Conservation (phyloP, 1,284 basidiomycete species). For the Moesziomyces aphidis region DNA sequence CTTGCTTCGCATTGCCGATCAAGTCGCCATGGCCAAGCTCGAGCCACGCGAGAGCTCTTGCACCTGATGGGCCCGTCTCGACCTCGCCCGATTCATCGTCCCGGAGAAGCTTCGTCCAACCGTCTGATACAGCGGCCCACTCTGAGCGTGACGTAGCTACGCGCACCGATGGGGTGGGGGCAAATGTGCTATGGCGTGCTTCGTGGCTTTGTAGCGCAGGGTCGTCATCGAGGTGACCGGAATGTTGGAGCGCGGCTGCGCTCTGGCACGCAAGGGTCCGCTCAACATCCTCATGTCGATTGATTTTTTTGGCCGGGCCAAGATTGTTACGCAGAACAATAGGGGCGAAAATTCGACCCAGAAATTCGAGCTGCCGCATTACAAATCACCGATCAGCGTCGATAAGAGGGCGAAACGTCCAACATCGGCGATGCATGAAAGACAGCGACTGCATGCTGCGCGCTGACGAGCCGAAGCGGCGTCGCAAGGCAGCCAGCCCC, state of each 20-base stretch:
- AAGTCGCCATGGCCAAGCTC: not conserved
- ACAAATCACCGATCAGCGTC: not conserved
- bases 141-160: too few relatives aligned
- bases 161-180: too few relatives aligned
- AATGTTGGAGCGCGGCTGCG: not conserved
- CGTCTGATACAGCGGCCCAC: too few relatives aligned
- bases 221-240: not conserved
- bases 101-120: too few relatives aligned
- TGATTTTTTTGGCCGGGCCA: not conserved
- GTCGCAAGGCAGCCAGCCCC: not conserved
- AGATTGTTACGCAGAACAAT: not conserved
- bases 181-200: not conserved
- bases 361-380: not conserved
- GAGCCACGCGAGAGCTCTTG: not conserved
- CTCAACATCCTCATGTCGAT: too few relatives aligned
- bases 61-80: too few relatives aligned
- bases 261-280: too few relatives aligned
- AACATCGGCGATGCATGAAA: too few relatives aligned
- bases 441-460: not conserved
- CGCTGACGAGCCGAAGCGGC: not conserved
- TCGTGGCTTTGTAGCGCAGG: too few relatives aligned
- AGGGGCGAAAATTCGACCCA: not conserved
- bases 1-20: not conserved
- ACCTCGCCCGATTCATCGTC: too few relatives aligned
- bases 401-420: not conserved